Evolutionary conservation across 176 grass and related monocot species (phyloP).

Genomic region (Hordeum vulgare): MorexV3_pseudomolecules_assembly NC_058524.1:484148720-484149219

Average conservation of each 20-base stretch:
- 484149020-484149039: too few relatives aligned
- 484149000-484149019: too few relatives aligned
- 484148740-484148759: not conserved
- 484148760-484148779: not conserved
- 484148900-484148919: not conserved
- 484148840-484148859: not conserved
- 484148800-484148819: not conserved
- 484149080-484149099: too few relatives aligned
- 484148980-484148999: too few relatives aligned
- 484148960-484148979: not conserved
- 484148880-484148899: not conserved
- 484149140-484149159: too few relatives aligned
- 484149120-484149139: too few relatives aligned
- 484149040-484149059: too few relatives aligned
- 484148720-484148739: not conserved
- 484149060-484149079: too few relatives aligned
- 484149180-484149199: too few relatives aligned
- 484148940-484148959: conserved; percentile 9
- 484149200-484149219: too few relatives aligned
- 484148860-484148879: not conserved
- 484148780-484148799: not conserved
- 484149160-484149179: too few relatives aligned
- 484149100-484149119: too few relatives aligned
- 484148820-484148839: not conserved
- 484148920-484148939: not conserved